phyloP scores from a whole-genome alignment of 352 stramenopile species.

The Phytophthora palmivora region DNA sequence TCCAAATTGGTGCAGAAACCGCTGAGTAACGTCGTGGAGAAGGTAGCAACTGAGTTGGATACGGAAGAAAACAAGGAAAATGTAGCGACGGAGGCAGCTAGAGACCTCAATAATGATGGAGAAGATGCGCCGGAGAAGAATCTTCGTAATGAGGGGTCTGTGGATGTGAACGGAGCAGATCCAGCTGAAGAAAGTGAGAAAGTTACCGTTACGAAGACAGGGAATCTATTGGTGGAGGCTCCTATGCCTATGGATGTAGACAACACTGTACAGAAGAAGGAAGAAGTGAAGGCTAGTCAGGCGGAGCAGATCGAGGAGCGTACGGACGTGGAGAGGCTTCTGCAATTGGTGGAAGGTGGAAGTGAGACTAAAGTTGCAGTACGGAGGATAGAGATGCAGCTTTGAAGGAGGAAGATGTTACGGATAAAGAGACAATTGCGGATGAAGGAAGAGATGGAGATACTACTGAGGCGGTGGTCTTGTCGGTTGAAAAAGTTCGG shows the following conservation, averaged over 20 bases:
- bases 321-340: background rate
- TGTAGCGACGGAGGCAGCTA: background rate
- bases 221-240: constrained; percentile 3
- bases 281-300: background rate
- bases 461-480: background rate
- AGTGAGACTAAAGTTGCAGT: background rate
- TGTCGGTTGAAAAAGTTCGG: background rate
- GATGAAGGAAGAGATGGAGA: background rate
- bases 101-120: background rate
- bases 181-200: constrained; percentile 5
- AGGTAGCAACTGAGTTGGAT: constrained; percentile 3
- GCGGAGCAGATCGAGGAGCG: background rate
- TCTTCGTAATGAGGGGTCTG: constrained; percentile 1
- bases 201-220: background rate
- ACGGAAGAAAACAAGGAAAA: constrained; percentile 17
- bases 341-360: background rate
- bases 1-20: constrained; percentile 16
- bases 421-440: constrained; percentile 1
- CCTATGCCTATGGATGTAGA: constrained; percentile 22
- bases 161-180: constrained; percentile 1
- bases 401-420: background rate
- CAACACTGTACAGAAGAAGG: background rate
- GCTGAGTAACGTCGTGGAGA: constrained; percentile 15
- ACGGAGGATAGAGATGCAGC: background rate
- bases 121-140: constrained; percentile 1